Evolutionary conservation across 345 rosid species (phyloP).

Genomic region (Populus nigra): DNA sequence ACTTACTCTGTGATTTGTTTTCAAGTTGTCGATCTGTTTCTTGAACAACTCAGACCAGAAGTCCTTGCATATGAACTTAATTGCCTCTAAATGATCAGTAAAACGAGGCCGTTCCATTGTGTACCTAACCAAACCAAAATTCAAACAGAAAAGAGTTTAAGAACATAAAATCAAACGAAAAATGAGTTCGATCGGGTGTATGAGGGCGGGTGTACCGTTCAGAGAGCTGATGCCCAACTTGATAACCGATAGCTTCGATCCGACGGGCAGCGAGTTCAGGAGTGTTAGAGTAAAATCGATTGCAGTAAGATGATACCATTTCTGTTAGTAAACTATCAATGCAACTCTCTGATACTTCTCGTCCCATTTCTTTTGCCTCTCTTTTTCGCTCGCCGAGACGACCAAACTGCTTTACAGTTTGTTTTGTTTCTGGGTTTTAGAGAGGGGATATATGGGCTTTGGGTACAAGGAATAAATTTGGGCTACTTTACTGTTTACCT

Average conservation of each 20-base stretch:
- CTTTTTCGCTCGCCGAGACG: background rate
- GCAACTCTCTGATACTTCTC: constrained; percentile 96
- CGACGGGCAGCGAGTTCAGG: constrained; percentile 99
- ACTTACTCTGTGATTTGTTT: constrained; percentile 88
- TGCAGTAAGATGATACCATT: constrained; percentile 81
- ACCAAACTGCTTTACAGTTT: background rate
- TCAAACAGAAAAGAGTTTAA: background rate
- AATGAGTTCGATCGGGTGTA: background rate
- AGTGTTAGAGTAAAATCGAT: constrained; percentile 74
- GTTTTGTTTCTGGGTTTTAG: background rate
- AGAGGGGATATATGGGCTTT: background rate
- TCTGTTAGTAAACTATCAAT: constrained; percentile 75
- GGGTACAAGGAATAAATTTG: background rate
- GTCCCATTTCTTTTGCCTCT: constrained; percentile 44
- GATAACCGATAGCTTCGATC: constrained; percentile 97
- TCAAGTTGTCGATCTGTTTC: constrained; percentile 96
- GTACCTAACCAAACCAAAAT: constrained; percentile 45
- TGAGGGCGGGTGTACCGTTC: constrained; percentile 49
- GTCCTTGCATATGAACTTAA: constrained; percentile 97
- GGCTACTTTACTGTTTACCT: background rate
- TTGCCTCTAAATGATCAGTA: constrained; percentile 88
- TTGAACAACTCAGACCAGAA: constrained; percentile 97
- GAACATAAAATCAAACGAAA: background rate
- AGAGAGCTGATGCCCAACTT: constrained; percentile 99
- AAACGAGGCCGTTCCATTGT: constrained; percentile 95